phyloP scores from a whole-genome alignment of 306 rosid species.

The Quercus gilva region DNA sequence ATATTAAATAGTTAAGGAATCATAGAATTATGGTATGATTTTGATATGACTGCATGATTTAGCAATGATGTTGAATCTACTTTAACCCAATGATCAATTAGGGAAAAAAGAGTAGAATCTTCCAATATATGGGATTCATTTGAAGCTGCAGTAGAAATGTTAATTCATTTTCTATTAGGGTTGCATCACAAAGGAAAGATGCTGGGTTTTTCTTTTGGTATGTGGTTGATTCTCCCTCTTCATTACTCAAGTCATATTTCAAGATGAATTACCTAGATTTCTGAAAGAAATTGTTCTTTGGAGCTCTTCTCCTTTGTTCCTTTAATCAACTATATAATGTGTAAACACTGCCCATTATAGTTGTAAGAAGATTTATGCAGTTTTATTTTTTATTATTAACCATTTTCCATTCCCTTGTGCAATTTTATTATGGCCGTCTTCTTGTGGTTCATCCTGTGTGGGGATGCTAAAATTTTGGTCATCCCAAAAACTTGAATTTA shows the following conservation, averaged over 20 bases:
- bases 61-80: not conserved
- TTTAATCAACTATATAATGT: too few relatives aligned
- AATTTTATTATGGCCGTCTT: too few relatives aligned
- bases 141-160: not conserved
- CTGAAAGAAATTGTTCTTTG: not conserved
- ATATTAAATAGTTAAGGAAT: slow-evolving; percentile 3
- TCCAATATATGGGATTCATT: not conserved
- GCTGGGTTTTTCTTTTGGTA: not conserved
- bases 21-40: slow-evolving; percentile 3
- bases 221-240: not conserved
- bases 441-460: too few relatives aligned
- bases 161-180: not conserved
- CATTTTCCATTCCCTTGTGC: too few relatives aligned
- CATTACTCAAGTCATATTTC: not conserved
- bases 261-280: not conserved
- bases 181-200: not conserved
- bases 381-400: too few relatives aligned
- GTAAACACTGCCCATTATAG: too few relatives aligned
- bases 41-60: slow-evolving; percentile 5
- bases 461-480: too few relatives aligned
- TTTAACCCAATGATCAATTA: not conserved
- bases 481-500: too few relatives aligned
- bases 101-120: not conserved
- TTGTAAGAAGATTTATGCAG: too few relatives aligned
- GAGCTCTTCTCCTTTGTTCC: not conserved